These are phyloP conservation scores for Umbelopsis isabellina DNA, from an alignment of 192 early-diverging fungal genomes.

Conservation along the genomic window DNA sequence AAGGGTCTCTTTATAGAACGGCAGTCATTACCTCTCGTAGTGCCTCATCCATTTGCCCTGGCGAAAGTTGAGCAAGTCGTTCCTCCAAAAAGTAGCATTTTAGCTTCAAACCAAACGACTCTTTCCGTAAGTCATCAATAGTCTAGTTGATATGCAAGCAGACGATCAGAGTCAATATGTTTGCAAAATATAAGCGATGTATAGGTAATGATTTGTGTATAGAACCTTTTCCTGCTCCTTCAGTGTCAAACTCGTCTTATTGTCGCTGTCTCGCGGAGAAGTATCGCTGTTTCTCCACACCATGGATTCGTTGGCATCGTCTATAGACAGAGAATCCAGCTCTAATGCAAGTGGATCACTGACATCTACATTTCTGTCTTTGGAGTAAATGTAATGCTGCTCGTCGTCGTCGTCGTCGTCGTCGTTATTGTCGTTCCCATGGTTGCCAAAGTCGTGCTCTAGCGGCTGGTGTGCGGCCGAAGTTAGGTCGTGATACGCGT, in stretches of 20 bases:
- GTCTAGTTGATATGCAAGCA: slow-evolving; percentile 35
- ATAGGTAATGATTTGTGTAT: neutral
- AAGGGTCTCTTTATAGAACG: neutral
- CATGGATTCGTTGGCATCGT: slow-evolving; percentile 11
- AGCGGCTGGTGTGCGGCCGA: neutral
- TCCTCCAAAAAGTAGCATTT: slow-evolving; percentile 59
- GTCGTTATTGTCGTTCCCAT: too few relatives aligned
- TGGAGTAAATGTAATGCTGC: neutral
- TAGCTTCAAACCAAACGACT: slow-evolving; percentile 58
- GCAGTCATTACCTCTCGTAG: slow-evolving; percentile 50
- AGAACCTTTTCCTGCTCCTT: slow-evolving; percentile 57
- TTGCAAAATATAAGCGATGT: neutral
- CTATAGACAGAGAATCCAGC: slow-evolving; percentile 1
- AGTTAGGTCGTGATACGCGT: neutral
- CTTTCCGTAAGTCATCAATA: slow-evolving; percentile 59
- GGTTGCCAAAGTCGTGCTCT: neutral
- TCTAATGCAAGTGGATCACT: neutral
- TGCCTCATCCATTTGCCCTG: slow-evolving; percentile 56
- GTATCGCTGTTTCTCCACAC: neutral
- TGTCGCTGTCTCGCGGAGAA: slow-evolving; percentile 9
- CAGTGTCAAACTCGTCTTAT: slow-evolving; percentile 44
- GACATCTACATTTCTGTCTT: neutral
- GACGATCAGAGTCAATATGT: neutral
- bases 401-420: neutral
- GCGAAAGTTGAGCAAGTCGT: slow-evolving; percentile 49